Evolutionary conservation across 2,329 filamentous ascomycete genomes (phyloP).

Genomic region (Cryoendolithus antarcticus): DNA sequence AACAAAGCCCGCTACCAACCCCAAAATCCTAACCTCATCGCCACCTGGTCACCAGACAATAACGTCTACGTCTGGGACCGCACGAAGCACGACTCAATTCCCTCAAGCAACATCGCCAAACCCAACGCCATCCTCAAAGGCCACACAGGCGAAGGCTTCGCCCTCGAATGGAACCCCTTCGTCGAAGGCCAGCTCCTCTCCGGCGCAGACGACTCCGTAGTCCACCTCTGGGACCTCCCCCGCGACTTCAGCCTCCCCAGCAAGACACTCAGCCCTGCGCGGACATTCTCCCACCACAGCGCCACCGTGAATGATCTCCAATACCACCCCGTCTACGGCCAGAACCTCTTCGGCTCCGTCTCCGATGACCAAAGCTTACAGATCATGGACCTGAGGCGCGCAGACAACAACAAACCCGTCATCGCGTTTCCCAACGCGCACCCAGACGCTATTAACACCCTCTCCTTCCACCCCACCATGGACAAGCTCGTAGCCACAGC

Average conservation of each 20-base stretch:
- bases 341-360: slow-evolving; percentile 77
- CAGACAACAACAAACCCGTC: slow-evolving; percentile 35
- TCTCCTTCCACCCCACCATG: slow-evolving; percentile 86
- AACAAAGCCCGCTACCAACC: slow-evolving; percentile 98
- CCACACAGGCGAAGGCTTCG: slow-evolving; percentile 82
- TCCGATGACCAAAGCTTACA: slow-evolving; percentile 92
- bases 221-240: slow-evolving; percentile 82
- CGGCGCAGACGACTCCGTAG: slow-evolving; percentile 83
- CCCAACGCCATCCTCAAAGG: slow-evolving; percentile 77
- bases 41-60: slow-evolving; percentile 79
- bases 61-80: slow-evolving; percentile 89
- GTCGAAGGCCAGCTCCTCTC: slow-evolving; percentile 70
- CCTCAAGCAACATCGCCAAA: slow-evolving; percentile 51
- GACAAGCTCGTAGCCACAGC: slow-evolving; percentile 85
- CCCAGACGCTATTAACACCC: slow-evolving; percentile 84
- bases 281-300: slow-evolving; percentile 75
- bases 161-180: slow-evolving; percentile 83
- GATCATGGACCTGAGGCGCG: slow-evolving; percentile 71
- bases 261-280: slow-evolving; percentile 56
- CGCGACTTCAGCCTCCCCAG: slow-evolving; percentile 56
- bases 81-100: slow-evolving; percentile 76
- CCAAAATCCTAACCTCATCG: slow-evolving; percentile 93
- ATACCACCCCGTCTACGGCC: slow-evolving; percentile 70
- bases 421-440: slow-evolving; percentile 67
- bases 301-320: slow-evolving; percentile 95